A percentile compares a stretch with the other conserved stretches of the same genome.
These are phyloP conservation scores for Pichia eremophila DNA, from an alignment of 805 yeast species.

Conservation along the genomic window DNA sequence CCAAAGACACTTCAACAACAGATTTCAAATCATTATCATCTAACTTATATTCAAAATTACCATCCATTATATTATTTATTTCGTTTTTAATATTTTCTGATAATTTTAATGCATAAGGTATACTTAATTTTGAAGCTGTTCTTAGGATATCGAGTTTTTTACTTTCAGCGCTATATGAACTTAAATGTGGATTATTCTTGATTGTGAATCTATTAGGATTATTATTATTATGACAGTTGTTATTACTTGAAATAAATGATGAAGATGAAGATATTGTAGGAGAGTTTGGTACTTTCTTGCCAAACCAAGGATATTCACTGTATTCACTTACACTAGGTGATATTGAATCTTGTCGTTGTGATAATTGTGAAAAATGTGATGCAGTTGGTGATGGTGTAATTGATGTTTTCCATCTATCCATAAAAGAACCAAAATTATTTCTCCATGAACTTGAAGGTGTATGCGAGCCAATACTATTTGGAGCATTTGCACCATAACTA, in stretches of 20 bases:
- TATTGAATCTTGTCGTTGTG: slow-evolving; percentile 1
- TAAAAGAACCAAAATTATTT: slow-evolving; percentile 21
- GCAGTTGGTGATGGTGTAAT: slow-evolving; percentile 3
- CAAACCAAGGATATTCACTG: slow-evolving; percentile 10
- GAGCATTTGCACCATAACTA: slow-evolving; percentile 25
- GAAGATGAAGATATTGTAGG: slow-evolving; percentile 5
- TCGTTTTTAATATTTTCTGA: slow-evolving; percentile 5
- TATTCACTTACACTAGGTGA: slow-evolving; percentile 6
- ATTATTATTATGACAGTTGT: background rate
- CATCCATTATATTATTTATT: slow-evolving; percentile 12
- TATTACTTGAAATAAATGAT: slow-evolving; percentile 4
- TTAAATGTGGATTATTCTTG: background rate
- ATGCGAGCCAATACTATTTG: slow-evolving; percentile 7
- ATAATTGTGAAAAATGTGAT: slow-evolving; percentile 1
- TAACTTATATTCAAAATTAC: slow-evolving; percentile 2
- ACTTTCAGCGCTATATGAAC: background rate
- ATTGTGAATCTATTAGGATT: background rate
- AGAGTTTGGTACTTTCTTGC: background rate
- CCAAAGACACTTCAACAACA: background rate
- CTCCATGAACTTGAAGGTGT: slow-evolving; percentile 22
- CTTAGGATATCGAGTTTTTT: slow-evolving; percentile 1
- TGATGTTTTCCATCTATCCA: slow-evolving; percentile 20
- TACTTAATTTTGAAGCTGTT: slow-evolving; percentile 2
- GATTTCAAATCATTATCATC: background rate
- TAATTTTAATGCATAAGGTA: background rate